Conservation (phyloP, 305 asterid genomes). For the Vinca major region DNA sequence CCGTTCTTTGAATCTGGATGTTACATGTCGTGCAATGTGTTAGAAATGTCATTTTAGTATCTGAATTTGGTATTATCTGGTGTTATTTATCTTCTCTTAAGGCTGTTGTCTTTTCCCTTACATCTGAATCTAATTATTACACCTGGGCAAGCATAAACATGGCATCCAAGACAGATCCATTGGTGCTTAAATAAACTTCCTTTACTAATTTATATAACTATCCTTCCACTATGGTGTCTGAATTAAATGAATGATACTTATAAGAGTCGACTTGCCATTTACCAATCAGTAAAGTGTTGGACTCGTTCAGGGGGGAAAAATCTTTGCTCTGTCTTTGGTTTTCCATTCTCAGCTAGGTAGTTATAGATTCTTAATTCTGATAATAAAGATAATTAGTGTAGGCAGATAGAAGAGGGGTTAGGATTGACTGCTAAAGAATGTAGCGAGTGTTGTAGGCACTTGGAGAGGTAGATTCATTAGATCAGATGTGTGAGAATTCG, state of each 20-base stretch:
- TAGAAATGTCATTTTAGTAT: neutral
- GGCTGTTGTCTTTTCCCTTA: neutral
- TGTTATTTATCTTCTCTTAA: neutral
- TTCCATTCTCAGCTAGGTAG: too few species aligned
- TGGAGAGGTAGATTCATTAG: neutral
- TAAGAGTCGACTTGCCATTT: too few species aligned
- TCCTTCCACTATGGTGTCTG: neutral
- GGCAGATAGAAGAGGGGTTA: neutral
- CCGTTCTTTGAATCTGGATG: neutral
- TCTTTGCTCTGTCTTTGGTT: too few species aligned
- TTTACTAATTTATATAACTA: neutral
- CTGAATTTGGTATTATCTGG: neutral
- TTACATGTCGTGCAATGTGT: neutral
- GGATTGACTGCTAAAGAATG: neutral
- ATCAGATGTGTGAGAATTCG: too few species aligned
- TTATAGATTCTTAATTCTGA: too few species aligned
- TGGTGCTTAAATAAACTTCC: neutral
- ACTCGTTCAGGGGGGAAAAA: too few species aligned
- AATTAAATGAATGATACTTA: too few species aligned
- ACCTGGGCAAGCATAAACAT: neutral
- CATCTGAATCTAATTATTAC: neutral
- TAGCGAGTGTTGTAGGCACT: neutral
- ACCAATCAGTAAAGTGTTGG: too few species aligned
- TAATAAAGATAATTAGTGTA: too few species aligned
- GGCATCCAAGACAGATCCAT: neutral